Base-by-base conservation (phyloP, 163 green algal genomes). In the Trebouxiophyceae sp. region DNA sequence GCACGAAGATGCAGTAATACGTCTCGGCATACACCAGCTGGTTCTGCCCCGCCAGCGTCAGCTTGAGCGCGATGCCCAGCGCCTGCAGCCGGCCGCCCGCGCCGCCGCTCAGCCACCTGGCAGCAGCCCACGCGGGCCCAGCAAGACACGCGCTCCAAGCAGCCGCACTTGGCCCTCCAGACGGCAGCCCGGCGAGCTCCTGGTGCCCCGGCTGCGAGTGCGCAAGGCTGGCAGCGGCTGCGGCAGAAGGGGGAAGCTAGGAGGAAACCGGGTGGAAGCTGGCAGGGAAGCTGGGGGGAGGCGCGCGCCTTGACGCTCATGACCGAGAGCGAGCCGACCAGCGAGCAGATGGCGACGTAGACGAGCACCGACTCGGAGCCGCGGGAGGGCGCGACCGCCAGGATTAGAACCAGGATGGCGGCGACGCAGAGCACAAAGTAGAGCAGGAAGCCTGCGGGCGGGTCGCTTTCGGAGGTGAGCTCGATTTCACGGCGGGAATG, bases 291-390 rank as follows among this genome's bases (percentile, higher is more conserved):
- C n/a, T n/a, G n/a, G n/a, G n/a, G n/a, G n/a, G n/a, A n/a, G n/a
- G n/a, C n/a, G n/a, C 20, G n/a, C 45, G 90, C 86, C 85, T 99
- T 98, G 81, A 89, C 96, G 76, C 87, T 95, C 75, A 97, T 93
- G 24, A 98, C 93, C 1, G 87, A 93, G 33, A 99, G 79, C 0
- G 85, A 96, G 20, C 93, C 93, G 1, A 95, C 77, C 23, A 97
- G 67, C n/a, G 87, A 96, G 84, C 93, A 99, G 47, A 99, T 98
- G 56, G 60, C 84, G 4, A 99, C 72, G 74, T 95, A 97, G 16
- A 98, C 88, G 45, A 98, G 84, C 16, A 98, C 85, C 57, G 90
- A 88, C 39, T 63, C 83, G 44, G 71, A 72, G 29, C 89, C 87
- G 50, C 90, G 73, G 50, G 79, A 72, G 1, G 85, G 85, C 12